These are phyloP conservation scores for Curvularia sp. DNA, from an alignment of 2,329 filamentous ascomycete genomes.

Conservation along the genomic window DNA sequence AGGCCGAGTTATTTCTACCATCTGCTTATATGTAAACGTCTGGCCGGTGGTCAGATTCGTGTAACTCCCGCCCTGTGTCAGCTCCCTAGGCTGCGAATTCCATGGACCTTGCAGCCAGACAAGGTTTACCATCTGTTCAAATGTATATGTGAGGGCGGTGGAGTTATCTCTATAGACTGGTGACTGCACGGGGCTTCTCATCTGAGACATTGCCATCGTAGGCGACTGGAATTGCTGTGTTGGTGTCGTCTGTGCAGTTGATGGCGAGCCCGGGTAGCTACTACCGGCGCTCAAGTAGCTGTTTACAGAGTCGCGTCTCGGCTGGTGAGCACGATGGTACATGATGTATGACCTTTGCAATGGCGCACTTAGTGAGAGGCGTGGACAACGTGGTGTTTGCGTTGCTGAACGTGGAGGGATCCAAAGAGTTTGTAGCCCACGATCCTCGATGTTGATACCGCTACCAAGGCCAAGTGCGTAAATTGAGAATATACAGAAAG, in stretches of 20 bases:
- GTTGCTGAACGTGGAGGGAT: neutral
- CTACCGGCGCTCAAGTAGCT: neutral
- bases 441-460: neutral
- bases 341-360: neutral
- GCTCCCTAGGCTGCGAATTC: neutral
- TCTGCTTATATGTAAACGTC: neutral
- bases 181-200: no score
- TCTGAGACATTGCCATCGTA: neutral
- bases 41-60: neutral
- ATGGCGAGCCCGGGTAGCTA: neutral
- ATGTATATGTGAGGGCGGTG: neutral
- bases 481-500: neutral
- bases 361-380: neutral
- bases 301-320: neutral
- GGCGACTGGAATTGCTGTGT: neutral
- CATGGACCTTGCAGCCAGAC: neutral
- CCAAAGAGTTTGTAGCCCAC: neutral
- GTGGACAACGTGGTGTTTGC: neutral
- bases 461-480: neutral
- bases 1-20: neutral
- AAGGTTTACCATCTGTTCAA: neutral
- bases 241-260: neutral
- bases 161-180: neutral
- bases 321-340: no score
- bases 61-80: neutral